Base-by-base conservation (phyloP, 2,329 filamentous ascomycete species). In the Cytospora paraplurivora region DNA sequence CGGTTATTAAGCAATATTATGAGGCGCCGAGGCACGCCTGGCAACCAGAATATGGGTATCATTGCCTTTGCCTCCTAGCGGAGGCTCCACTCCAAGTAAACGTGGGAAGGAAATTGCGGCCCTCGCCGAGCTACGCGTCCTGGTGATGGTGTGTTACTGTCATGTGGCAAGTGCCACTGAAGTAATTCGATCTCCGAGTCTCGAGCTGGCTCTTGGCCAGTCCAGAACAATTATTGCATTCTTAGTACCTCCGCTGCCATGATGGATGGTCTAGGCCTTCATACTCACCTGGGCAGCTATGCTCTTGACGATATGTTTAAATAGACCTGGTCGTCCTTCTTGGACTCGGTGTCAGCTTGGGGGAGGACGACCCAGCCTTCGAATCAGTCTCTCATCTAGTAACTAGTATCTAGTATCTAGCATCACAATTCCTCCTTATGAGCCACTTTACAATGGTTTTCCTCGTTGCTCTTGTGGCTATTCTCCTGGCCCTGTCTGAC, bases 381-480 rank as follows among this genome's bases (percentile, higher is more conserved):
- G 44, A 47, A 5, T 7, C 7, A 47, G n/a, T 47, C 44, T 27
- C 2, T 4, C 4, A 27, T 27, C 27, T 27, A 27, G 27, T 27
- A 27, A 27, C 27, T 27, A 27, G 27, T 27, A 27, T 27, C 27
- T 27, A 4, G 27, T 27, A 27, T 27, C 27, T 59, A 7, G 8
- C 21, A 35, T 59, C 17, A 32, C 19, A 38, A 10, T 33, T 59
- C 12, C 17, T 19, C 1, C 13, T 32, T 38, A 33, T 17, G n/a
- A 19, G 19, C 11, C 44, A 51, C 33, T 35, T 50, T 41, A 50
- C 32, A 51, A 59, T 59, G 56, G 50, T 44, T 47, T 49, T 33
- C 35, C 47, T 21, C 32, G 7, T 51, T 49, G 33, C 56, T 12
- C n/a, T 47, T 15, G 1, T 51, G 11, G 19, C 56, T 35, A 34